phyloP scores from a whole-genome alignment of 148 eudicot genomes.

The Camellia lanceoleosa region DNA sequence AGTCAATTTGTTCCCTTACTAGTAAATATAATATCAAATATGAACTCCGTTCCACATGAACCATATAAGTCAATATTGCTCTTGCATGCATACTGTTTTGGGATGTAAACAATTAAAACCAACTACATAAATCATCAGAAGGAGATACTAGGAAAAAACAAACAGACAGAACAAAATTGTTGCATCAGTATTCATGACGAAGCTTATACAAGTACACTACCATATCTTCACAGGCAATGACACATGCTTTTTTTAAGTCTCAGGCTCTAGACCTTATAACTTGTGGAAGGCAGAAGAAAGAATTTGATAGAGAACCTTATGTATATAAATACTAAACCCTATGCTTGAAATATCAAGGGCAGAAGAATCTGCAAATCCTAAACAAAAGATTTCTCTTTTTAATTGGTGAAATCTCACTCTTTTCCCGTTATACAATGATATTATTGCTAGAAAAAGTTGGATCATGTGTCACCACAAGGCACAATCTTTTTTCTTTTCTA shows the following conservation, averaged over 20 bases:
- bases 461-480: neutral
- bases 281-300: neutral
- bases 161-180: neutral
- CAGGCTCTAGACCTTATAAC: neutral
- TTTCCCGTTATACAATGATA: too few relatives aligned
- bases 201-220: neutral
- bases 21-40: neutral
- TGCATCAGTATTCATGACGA: neutral
- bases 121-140: neutral
- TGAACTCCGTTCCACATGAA: neutral
- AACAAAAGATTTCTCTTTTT: conserved; percentile 3
- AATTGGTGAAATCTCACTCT: neutral
- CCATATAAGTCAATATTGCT: neutral
- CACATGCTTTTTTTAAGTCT: neutral
- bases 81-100: neutral
- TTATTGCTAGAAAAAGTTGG: neutral
- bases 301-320: neutral
- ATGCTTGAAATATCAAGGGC: neutral
- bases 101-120: neutral
- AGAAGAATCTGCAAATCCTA: neutral
- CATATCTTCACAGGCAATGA: neutral
- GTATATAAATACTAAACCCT: neutral
- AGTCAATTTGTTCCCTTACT: conserved; percentile 14
- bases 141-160: neutral
- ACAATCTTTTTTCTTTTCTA: neutral